Evolutionary conservation across 345 rosid genomes (phyloP), one percentile per base, ranked within the genome.

Genomic region (Mallotus nudiflorus): DNA sequence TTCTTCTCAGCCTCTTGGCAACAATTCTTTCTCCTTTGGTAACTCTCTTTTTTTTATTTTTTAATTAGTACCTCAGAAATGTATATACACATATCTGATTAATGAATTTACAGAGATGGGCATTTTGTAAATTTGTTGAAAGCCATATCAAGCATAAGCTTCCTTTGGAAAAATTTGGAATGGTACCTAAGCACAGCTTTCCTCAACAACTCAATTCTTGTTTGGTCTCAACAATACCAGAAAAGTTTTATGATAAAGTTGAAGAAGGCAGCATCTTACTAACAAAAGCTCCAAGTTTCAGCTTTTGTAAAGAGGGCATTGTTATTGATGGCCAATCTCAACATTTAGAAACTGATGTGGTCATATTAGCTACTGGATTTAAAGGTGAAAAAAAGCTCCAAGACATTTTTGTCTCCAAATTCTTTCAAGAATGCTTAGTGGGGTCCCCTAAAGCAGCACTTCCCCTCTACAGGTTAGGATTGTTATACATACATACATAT

Each of bases 181-280:
- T 85, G 86, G 81, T 82, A 20, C 84, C 88, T 0, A 78, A 77
- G 25, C 82, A 71, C 8, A 63, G 76, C 40, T 82, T 82, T 44
- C 45, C 56, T 24, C 73, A 70, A 19, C 69, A 80, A 0, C 20
- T 73, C 14, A 73, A 70, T 35, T 68, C 84, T 0, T 82, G 84
- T 62, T 11, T 48, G 24, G 13, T 73, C 54, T 3, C 86, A 20
- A 76, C 33, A 0, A 52, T 80, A 16, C 86, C 84, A 0, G 48
- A 68, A 3, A 74, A 81, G 7, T 82, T 85, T 59, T 78, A 62
- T 7, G 72, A 80, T 29, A 75, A 61, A 72, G 84, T 82, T 16
- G 78, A 82, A 15, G 78, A 78, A 69, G 88, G 88, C 53, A 75
- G 84, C 83, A 78, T 85, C 75, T 12, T 60, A 27, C 24, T 85